Conservation (phyloP, 305 asterid genomes). For the Rubia peregrina region DNA sequence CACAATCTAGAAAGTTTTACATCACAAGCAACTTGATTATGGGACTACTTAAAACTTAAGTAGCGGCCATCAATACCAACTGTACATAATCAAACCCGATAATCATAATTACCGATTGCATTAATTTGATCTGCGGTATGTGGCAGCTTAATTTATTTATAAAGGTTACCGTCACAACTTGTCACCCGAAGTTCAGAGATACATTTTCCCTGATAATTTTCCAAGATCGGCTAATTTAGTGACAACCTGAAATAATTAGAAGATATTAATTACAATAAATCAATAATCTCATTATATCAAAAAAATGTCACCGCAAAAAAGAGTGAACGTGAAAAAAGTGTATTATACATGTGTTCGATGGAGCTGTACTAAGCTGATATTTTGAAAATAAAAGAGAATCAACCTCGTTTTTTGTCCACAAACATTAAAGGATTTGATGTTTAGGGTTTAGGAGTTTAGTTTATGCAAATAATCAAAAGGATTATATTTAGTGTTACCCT, state of each 20-base stretch:
- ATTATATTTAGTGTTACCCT: slow-evolving; percentile 19
- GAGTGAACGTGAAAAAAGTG: too few relatives aligned
- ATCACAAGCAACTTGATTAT: neutral
- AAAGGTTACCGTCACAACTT: neutral
- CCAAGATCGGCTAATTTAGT: slow-evolving; percentile 2
- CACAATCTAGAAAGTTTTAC: neutral
- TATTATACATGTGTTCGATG: too few relatives aligned
- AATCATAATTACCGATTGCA: neutral
- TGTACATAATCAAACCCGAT: too few relatives aligned
- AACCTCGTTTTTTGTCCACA: neutral
- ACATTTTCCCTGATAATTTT: neutral
- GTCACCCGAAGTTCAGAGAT: neutral
- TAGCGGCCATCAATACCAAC: slow-evolving; percentile 1
- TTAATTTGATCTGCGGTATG: neutral
- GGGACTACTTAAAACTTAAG: neutral
- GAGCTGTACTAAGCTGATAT: too few relatives aligned
- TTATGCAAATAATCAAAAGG: neutral
- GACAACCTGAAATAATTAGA: slow-evolving; percentile 12
- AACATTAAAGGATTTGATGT: too few relatives aligned
- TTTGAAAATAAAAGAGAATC: too few relatives aligned
- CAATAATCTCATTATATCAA: neutral
- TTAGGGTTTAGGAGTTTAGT: too few relatives aligned
- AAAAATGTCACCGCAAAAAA: too few relatives aligned
- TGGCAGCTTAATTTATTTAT: neutral
- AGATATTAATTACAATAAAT: neutral